A percentile compares a stretch with the other conserved stretches of the same genome.
Evolutionary conservation across 176 grass and related monocot species (phyloP).

Genomic region (Sorghum bicolor): DNA sequence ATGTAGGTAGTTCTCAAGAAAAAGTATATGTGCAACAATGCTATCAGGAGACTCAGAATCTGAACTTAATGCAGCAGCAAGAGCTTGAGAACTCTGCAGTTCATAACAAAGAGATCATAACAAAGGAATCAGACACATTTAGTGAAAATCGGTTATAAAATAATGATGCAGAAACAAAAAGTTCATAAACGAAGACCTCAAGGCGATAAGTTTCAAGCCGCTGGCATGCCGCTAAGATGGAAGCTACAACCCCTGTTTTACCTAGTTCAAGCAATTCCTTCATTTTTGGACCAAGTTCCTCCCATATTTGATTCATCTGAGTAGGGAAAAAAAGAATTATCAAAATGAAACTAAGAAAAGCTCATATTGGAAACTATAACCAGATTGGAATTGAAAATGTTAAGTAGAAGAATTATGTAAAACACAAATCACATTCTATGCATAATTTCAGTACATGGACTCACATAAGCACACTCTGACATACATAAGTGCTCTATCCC

Average conservation of each 20-base stretch:
- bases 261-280: slow-evolving; percentile 85
- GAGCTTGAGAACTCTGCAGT: slow-evolving; percentile 72
- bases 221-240: slow-evolving; percentile 72
- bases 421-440: not conserved
- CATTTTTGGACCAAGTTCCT: slow-evolving; percentile 78
- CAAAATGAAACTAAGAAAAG: slow-evolving; percentile 6
- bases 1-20: slow-evolving; percentile 62
- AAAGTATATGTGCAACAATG: slow-evolving; percentile 70
- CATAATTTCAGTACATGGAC: not conserved
- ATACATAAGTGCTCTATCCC: not conserved
- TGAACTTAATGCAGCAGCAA: slow-evolving; percentile 57
- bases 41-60: slow-evolving; percentile 46
- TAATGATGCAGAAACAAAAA: slow-evolving; percentile 4
- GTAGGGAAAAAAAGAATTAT: slow-evolving; percentile 10
- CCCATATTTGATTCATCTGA: slow-evolving; percentile 83
- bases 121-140: slow-evolving; percentile 19
- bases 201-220: slow-evolving; percentile 64
- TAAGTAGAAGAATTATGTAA: not conserved
- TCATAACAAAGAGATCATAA: slow-evolving; percentile 24
- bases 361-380: not conserved
- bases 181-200: slow-evolving; percentile 49
- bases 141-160: slow-evolving; percentile 8
- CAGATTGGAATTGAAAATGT: not conserved
- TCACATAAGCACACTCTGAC: not conserved
- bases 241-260: slow-evolving; percentile 80